Conservation (phyloP, 139 green algal genomes). For the Tetradesmus lagerheimii region DNA sequence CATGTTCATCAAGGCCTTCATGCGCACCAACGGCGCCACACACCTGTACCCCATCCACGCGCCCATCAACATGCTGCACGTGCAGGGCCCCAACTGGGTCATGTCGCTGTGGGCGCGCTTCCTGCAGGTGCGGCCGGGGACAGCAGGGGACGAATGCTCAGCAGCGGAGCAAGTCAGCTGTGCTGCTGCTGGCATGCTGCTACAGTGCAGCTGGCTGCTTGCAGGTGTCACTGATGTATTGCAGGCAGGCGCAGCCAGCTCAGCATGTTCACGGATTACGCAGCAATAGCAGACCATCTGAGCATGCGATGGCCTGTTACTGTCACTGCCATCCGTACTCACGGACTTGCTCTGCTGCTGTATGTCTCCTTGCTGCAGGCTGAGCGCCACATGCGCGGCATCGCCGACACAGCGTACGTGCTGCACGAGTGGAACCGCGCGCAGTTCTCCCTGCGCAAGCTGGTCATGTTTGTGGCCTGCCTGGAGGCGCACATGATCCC, state of each 20-base stretch:
- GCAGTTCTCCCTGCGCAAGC: neutral
- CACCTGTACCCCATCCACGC: conserved; percentile 43
- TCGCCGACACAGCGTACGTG: conserved; percentile 56
- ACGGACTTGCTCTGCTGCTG: neutral
- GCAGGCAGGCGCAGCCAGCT: too few relatives aligned
- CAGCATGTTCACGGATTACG: neutral
- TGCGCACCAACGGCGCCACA: conserved; percentile 43
- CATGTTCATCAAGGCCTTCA: conserved; percentile 61
- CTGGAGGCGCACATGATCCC: conserved; percentile 53
- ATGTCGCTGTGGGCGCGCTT: conserved; percentile 46
- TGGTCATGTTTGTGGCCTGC: conserved; percentile 39
- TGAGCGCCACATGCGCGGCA: conserved; percentile 59
- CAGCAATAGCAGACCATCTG: neutral
- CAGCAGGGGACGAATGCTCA: neutral
- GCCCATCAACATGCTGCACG: conserved; percentile 62
- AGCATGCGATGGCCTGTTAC: neutral
- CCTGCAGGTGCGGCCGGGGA: conserved; percentile 25
- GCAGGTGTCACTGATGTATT: neutral
- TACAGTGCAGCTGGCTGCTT: too few relatives aligned
- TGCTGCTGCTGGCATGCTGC: too few relatives aligned
- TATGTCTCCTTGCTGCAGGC: conserved; percentile 42
- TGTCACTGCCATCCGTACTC: neutral
- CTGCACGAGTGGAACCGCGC: conserved; percentile 30
- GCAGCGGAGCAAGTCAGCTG: neutral
- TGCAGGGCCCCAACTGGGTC: conserved; percentile 37